Percentiles rank a stretch among this genome's conserved stretches.
These are phyloP conservation scores for Eucalyptus marginata DNA, from an alignment of 345 rosid species.

Conservation along the genomic window DNA sequence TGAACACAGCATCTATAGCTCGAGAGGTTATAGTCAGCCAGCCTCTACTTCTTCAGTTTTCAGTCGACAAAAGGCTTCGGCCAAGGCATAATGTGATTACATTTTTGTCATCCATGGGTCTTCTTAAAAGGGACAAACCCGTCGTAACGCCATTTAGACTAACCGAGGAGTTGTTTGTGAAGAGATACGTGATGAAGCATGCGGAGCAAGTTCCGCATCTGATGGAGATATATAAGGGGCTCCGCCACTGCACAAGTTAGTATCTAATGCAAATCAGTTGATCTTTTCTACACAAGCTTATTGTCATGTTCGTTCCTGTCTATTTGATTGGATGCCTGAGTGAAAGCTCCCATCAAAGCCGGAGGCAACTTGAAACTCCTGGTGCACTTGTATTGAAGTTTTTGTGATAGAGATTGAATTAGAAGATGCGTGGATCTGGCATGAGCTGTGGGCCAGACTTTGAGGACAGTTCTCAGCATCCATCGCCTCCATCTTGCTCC, in stretches of 20 bases:
- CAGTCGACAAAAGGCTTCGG: constrained; percentile 3
- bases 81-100: constrained; percentile 3
- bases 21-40: not conserved
- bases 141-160: not conserved
- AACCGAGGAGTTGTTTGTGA: not conserved
- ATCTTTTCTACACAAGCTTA: not conserved
- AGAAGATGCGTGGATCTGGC: not conserved
- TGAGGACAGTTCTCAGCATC: not conserved
- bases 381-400: not conserved
- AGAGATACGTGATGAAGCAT: not conserved
- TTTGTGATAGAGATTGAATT: not conserved
- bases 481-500: not conserved
- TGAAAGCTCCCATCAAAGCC: not conserved
- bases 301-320: not conserved
- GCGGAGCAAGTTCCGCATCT: not conserved
- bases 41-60: not conserved
- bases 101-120: constrained; percentile 5
- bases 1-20: not conserved
- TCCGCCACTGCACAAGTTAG: not conserved
- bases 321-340: not conserved
- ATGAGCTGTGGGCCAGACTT: not conserved
- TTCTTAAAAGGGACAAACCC: not conserved
- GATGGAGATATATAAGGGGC: not conserved
- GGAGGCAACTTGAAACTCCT: not conserved
- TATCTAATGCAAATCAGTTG: not conserved